Evolutionary conservation across 257 asterid genomes (phyloP), one percentile per base, ranked within the genome.

Genomic region (Salvia miltiorrhiza): DNA sequence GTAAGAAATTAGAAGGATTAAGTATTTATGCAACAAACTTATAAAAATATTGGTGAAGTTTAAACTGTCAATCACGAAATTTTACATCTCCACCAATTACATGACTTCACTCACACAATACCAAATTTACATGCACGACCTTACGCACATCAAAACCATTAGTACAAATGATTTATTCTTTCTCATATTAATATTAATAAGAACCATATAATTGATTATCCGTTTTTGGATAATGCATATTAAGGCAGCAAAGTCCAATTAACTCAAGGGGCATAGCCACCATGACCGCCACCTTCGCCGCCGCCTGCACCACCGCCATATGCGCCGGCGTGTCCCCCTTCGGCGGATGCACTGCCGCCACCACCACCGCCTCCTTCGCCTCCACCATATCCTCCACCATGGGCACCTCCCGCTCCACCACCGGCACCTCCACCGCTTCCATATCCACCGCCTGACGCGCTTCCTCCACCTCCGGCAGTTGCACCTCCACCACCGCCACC

Each of bases 281-380:
- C 81, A 39, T 83, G 86, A 4, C 88, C 88, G 20, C 85, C 90
- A 3, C 88, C 88, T 66, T 73, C 86, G 5, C 83, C 90, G 2
- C 52, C 80, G 3, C 89, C 89, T 0, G 64, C 12, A 24, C 87
- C 88, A 1, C 71, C 81, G 4, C 87, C 81, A 28, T 49, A 49
- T 13, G 70, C 73, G 32, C 74, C 23, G 7, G 64, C 76, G 56
- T 33, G 67, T 5, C 44, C 70, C 9, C 77, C 71, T 20, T 77
- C 78, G 9, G 74, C 77, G 0, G 56, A 49, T 0, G 53, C 81
- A 32, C 77, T 69, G 0, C 79, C 79, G 2, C 82, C 79, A 0
- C 83, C 83, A 4, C 71, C 70, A 1, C 79, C 82, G 0, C 73
- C 79, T 2, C 82, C 82, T 63, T 55, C 64, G 0, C 82, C 82